Base-by-base conservation (phyloP, 2,329 filamentous ascomycete species). In the Fusarium chuoi region DNA sequence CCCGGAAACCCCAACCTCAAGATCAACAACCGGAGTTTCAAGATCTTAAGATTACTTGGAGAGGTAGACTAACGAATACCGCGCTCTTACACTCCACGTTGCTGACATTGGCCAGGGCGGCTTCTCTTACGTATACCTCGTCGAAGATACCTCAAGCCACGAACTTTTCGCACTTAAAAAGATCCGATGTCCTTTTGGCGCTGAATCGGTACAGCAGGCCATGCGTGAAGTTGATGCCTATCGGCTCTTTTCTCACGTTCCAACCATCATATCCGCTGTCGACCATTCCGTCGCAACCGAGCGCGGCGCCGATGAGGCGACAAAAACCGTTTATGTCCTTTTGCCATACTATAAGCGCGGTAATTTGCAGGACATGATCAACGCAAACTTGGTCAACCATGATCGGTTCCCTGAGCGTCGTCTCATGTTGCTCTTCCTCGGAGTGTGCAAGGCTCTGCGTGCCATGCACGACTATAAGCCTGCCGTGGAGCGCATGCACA, bases 171-270 rank as follows among this genome's bases (percentile, higher is more conserved):
- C 96, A 24, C 91, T 98, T 71, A 99, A 99, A 85, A 99, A 99
- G 89, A 99, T 99, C 83, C 92, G 96, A 81, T 99, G 96, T 87
- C 96, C 96, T 9, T 98, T 99, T 80, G 96, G 96, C 75, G 93
- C 96, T 83, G 96, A 99, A 87, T 98, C 94, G 33, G 96, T 99
- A 67, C 91, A 94, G 75, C 94, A 94, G 82, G 96, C 96, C 58
- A 92, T 98, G 88, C 96, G 96, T 83, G 96, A 99, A 86, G 96
- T 98, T 71, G 96, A 98, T 83, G 96, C 96, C 56, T 99, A 99
- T 86, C 92, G 92, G 75, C 90, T 98, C 68, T 99, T 99, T 85
- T 87, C 90, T 62, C 91, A 92, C 75, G 90, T 94, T 72, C 90
- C 92, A 15, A 94, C 95, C 83, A 96, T 98, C 82, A 98, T 98